These are phyloP conservation scores for Gynostemma pentaphyllum DNA, from an alignment of 306 rosid species.

Conservation along the genomic window DNA sequence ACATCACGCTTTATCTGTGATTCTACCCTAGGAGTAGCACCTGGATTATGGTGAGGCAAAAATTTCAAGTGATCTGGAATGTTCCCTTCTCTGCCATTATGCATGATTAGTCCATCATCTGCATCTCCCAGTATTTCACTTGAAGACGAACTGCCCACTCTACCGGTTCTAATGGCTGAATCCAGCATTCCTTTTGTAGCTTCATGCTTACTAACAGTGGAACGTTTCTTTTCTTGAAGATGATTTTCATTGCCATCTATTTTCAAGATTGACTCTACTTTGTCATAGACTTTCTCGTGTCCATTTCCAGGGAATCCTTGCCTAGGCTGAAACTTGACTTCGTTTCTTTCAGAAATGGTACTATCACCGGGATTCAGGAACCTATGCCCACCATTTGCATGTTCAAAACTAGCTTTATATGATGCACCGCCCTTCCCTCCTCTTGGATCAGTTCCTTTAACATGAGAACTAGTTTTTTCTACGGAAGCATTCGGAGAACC, in stretches of 20 bases:
- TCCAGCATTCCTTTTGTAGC: slow-evolving; percentile 28
- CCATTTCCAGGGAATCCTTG: slow-evolving; percentile 32
- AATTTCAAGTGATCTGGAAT: slow-evolving; percentile 23
- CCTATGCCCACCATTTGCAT: slow-evolving; percentile 20
- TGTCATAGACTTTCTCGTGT: slow-evolving; percentile 20
- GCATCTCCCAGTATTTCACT: slow-evolving; percentile 29
- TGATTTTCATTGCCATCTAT: slow-evolving; percentile 23
- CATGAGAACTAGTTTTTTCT: slow-evolving; percentile 19
- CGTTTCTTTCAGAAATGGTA: slow-evolving; percentile 28
- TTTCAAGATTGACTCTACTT: slow-evolving; percentile 27
- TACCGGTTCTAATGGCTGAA: slow-evolving; percentile 27
- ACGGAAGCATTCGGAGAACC: slow-evolving; percentile 20
- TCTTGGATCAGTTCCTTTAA: slow-evolving; percentile 25
- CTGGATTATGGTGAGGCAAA: slow-evolving; percentile 26
- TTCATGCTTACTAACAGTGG: slow-evolving; percentile 27
- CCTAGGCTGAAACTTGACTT: slow-evolving; percentile 23
- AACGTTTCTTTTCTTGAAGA: slow-evolving; percentile 31
- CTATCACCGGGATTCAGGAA: slow-evolving; percentile 31
- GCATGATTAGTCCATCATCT: slow-evolving; percentile 29
- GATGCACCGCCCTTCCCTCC: slow-evolving; percentile 30
- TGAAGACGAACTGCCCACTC: slow-evolving; percentile 36
- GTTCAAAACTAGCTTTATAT: slow-evolving; percentile 18
- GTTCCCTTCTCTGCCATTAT: slow-evolving; percentile 28
- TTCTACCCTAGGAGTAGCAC: slow-evolving; percentile 17
- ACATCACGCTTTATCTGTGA: slow-evolving; percentile 22